Base-by-base conservation (phyloP, 116 monocot genomes). In the Phalaenopsis hybrid region DNA sequence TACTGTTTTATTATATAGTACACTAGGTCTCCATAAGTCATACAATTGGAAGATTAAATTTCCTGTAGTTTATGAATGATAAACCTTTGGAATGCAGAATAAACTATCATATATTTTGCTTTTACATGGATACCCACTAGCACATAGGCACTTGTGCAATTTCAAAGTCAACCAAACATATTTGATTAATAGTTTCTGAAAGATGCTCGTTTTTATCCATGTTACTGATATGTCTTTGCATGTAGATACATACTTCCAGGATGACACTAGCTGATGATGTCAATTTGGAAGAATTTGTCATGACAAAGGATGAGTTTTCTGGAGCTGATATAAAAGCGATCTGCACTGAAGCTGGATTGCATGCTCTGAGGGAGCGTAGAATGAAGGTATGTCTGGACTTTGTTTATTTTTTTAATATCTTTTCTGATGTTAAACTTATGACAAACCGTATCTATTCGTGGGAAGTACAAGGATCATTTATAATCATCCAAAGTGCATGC, bases 261-360 rank as follows among this genome's bases (percentile, higher is more conserved):
- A 96, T 96, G 96, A 96, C 96, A 33, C 77, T 96, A 85, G 89
- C 96, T 33, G 94, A 91, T 80, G 96, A 96, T 88, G 96, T 96
- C 75, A 96, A 96, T 46, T 81, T 96, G 57, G 96, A 96, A 87
- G 96, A 96, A 83, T 96, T 96, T 88, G 96, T 96, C 5, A 96
- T 96, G 96, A 96, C 96, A 8, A 96, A 96, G 83, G 96, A 96
- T 79, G 96, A 96, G 81, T 94, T 96, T 80, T 96, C 96, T 85
- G 96, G 96, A 76, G 96, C 96, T 73, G 96, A 96, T 84, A 96
- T 96, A 28, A 96, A 96, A 77, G 96, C 96, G 9, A 96, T 96
- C 23, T 96, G 96, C 59, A 96, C 96, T 58, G 96, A 96, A 86
- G 94, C 96, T 85, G 96, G 96, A 4, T 91, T 96, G 83, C 92